phyloP scores from a whole-genome alignment of 2,329 filamentous ascomycete genomes.

The Scedosporium apiospermum region DNA sequence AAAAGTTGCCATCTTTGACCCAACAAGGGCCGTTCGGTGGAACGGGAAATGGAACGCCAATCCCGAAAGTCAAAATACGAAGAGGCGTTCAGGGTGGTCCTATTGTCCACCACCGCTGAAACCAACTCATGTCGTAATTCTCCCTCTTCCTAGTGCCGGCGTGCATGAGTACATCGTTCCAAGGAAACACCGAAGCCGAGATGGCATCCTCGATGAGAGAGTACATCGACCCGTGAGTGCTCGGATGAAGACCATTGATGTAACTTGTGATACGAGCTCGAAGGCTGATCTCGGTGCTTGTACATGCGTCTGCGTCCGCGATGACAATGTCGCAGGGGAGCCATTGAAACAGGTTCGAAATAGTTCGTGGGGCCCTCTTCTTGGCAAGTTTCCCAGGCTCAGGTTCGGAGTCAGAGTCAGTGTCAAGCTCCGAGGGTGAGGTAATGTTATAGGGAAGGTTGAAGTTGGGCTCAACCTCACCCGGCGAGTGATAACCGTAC shows the following conservation, averaged over 20 bases:
- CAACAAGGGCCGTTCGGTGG: conserved; percentile 1
- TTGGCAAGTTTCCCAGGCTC: not conserved
- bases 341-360: conserved; percentile 30
- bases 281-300: conserved; percentile 13
- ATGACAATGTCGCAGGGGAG: conserved; percentile 39
- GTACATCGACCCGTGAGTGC: conserved; percentile 27
- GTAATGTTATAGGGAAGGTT: too few relatives aligned
- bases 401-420: not conserved
- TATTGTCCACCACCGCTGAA: not conserved
- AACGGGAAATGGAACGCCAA: not conserved
- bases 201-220: conserved; percentile 30
- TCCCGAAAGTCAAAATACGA: not conserved
- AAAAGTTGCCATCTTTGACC: conserved; percentile 1
- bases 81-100: not conserved
- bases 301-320: not conserved
- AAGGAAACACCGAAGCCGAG: conserved; percentile 30
- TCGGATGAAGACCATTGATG: conserved; percentile 43
- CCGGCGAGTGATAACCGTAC: not conserved
- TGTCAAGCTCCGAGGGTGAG: not conserved
- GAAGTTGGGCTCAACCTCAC: too few relatives aligned
- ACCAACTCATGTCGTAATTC: too few relatives aligned
- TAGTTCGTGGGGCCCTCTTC: not conserved
- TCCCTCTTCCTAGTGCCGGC: not conserved
- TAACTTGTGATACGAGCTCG: conserved; percentile 35
- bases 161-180: conserved; percentile 24